These are phyloP conservation scores for Metarhizium humberi DNA, from an alignment of 2,329 filamentous ascomycete species.

Conservation along the genomic window DNA sequence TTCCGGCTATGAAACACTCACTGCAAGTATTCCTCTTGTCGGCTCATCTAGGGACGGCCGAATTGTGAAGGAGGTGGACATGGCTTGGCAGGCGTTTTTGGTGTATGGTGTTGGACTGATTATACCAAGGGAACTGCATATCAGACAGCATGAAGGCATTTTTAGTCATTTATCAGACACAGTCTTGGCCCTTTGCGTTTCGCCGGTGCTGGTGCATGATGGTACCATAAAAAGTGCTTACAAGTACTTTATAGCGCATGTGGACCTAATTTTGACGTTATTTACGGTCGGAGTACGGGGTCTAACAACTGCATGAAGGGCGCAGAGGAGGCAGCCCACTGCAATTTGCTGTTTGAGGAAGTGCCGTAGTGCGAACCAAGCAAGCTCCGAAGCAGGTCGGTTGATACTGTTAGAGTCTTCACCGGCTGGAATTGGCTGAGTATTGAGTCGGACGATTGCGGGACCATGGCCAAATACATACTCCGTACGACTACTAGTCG, in stretches of 20 bases:
- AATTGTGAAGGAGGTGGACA: not conserved
- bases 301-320: not conserved
- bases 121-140: slow-evolving; percentile 18
- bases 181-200: not conserved
- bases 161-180: not conserved
- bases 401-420: too few species aligned
- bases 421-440: too few species aligned
- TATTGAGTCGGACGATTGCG: too few species aligned
- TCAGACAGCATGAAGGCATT: slow-evolving; percentile 7
- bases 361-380: too few species aligned
- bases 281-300: not conserved
- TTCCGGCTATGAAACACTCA: not conserved
- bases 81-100: slow-evolving; percentile 19
- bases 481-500: too few species aligned
- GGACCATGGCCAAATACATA: too few species aligned
- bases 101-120: slow-evolving; percentile 22
- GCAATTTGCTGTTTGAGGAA: not conserved
- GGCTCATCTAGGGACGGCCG: not conserved
- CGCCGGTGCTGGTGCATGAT: not conserved
- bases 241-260: not conserved
- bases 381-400: too few species aligned
- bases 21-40: not conserved
- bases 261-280: too few species aligned
- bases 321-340: not conserved
- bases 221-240: not conserved